Conservation (phyloP, 441 rosid species). For the Kokia cookei region DNA sequence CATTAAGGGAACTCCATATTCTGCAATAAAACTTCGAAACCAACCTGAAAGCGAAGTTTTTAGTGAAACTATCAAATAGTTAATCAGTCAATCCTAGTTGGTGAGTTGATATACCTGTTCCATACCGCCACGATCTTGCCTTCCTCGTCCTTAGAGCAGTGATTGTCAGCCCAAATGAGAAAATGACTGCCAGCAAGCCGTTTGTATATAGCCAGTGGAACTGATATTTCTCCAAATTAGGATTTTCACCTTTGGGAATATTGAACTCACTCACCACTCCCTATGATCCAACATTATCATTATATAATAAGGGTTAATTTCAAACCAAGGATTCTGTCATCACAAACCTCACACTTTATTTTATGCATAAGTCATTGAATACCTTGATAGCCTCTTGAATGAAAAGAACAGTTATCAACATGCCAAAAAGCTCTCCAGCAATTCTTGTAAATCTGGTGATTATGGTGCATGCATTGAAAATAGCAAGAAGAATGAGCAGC, state of each 20-base stretch:
- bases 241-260: slow-evolving; percentile 48
- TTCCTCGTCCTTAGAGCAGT: slow-evolving; percentile 62
- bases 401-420: slow-evolving; percentile 81
- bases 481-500: slow-evolving; percentile 59
- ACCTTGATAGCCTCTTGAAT: slow-evolving; percentile 87
- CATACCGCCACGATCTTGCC: slow-evolving; percentile 75
- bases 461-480: slow-evolving; percentile 58
- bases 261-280: slow-evolving; percentile 65
- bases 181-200: slow-evolving; percentile 73
- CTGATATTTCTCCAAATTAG: slow-evolving; percentile 42
- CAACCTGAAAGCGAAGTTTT: slow-evolving; percentile 36
- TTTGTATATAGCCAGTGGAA: slow-evolving; percentile 69
- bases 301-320: background rate
- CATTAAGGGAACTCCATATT: slow-evolving; percentile 81
- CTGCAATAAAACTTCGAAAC: slow-evolving; percentile 65
- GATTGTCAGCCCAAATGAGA: slow-evolving; percentile 58
- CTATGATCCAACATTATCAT: slow-evolving; percentile 30
- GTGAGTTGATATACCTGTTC: slow-evolving; percentile 44
- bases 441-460: slow-evolving; percentile 72
- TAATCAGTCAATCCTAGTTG: background rate
- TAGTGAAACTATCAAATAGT: background rate
- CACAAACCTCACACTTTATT: slow-evolving; percentile 1
- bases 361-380: slow-evolving; percentile 3
- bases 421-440: slow-evolving; percentile 88
- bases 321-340: background rate